A percentile compares a stretch with the other conserved stretches of the same genome.
phyloP scores from a whole-genome alignment of 2,329 filamentous ascomycete genomes.

The Ceratocystis albifundus region DNA sequence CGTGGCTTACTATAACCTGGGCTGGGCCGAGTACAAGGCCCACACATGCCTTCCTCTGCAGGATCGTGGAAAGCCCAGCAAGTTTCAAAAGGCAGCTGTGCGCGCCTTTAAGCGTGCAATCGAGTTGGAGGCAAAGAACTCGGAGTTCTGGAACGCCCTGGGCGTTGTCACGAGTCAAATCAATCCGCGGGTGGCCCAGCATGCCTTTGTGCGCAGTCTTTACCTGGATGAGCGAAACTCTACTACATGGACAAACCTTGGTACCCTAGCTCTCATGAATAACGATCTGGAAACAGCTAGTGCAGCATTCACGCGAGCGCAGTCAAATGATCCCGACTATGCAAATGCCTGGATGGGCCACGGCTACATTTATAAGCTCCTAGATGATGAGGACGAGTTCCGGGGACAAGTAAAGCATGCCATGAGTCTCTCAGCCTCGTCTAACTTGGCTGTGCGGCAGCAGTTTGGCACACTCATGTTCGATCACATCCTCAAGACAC shows the following conservation, averaged over 20 bases:
- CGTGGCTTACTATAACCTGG: slow-evolving; percentile 93
- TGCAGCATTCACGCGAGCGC: slow-evolving; percentile 76
- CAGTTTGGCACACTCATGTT: slow-evolving; percentile 75
- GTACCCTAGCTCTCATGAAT: slow-evolving; percentile 71
- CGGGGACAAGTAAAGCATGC: slow-evolving; percentile 82
- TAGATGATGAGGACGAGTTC: slow-evolving; percentile 65
- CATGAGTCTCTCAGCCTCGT: slow-evolving; percentile 78
- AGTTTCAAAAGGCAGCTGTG: slow-evolving; percentile 69
- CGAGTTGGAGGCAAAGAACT: slow-evolving; percentile 84
- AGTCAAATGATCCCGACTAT: slow-evolving; percentile 90
- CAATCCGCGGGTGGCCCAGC: slow-evolving; percentile 79
- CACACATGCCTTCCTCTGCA: slow-evolving; percentile 51
- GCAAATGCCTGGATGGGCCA: slow-evolving; percentile 90
- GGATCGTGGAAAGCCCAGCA: slow-evolving; percentile 46
- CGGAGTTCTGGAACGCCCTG: slow-evolving; percentile 94
- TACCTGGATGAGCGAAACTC: slow-evolving; percentile 82
- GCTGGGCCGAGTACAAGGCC: slow-evolving; percentile 81
- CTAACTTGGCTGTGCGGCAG: slow-evolving; percentile 58
- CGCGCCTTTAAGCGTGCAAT: slow-evolving; percentile 92
- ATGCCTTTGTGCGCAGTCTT: slow-evolving; percentile 84
- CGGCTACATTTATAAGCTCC: slow-evolving; percentile 67
- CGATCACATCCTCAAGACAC: slow-evolving; percentile 58
- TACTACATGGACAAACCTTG: slow-evolving; percentile 81
- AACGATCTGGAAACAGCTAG: slow-evolving; percentile 80
- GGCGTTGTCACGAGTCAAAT: slow-evolving; percentile 81